Evolutionary conservation across 2,329 filamentous ascomycete genomes (phyloP), one percentile per base, ranked within the genome.

Genomic region (Aaosphaeria pasadenensis): DNA sequence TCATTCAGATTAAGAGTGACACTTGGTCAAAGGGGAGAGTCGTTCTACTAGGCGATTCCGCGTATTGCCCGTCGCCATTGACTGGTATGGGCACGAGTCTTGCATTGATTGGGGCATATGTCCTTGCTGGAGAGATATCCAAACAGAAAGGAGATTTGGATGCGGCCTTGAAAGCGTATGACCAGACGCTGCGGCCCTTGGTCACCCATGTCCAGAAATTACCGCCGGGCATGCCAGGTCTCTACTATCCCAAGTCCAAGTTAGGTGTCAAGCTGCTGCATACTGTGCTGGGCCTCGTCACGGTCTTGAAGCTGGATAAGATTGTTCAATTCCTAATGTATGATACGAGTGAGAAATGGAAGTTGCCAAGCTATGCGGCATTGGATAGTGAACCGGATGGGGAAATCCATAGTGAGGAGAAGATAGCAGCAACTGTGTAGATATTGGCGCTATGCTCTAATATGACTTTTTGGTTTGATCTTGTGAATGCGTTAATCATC

Each of bases 21-120:
- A 54, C 52, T 4, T 81, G 74, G 77, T 74, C 64, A 4, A 65
- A 65, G 0, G 75, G 77, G 0, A 74, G 79, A 0, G 71, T 82
- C 3, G 74, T 71, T 1, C 65, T 83, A 0, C 44, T 83, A 0
- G 82, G 81, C 0, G 81, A 86, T 52, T 78, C 82, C 1, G 80
- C 66, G 0, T 77, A 75, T 54, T 76, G 73, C 28, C 77, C 79
- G 0, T 71, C 74, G 0, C 71, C 75, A 0, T 51, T 76, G 4
- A 77, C 74, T 0, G 82, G 81, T 0, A 74, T 77, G 67, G 80
- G 81, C 0, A 81, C 78, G 0, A 76, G 74, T 1, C 55, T 70
- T 0, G 74, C 74, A 0, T 56, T 84, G 0, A 58, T 78, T 0
- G 56, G 54, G 4, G 51, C 56, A 5, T 60, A 59, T 33, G 43